Conservation (phyloP, 2,329 filamentous ascomycete species). For the Diaporthe velutina region DNA sequence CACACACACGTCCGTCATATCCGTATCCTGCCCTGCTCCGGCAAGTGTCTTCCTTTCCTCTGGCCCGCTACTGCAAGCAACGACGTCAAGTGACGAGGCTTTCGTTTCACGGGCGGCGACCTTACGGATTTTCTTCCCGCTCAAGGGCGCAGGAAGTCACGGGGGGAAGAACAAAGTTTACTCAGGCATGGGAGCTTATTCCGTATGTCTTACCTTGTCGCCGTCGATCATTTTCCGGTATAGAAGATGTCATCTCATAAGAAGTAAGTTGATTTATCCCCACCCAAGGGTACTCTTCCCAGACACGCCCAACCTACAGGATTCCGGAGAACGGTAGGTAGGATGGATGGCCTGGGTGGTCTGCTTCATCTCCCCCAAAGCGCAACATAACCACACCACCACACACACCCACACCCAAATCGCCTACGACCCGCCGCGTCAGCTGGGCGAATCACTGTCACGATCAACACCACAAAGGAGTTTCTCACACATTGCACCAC, state of each 20-base stretch:
- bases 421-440: constrained; percentile 6
- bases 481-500: background rate
- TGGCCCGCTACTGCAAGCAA: background rate
- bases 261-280: background rate
- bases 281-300: no score
- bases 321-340: background rate
- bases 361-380: background rate
- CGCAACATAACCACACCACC: background rate
- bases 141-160: background rate
- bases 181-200: background rate
- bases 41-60: no score
- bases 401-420: background rate
- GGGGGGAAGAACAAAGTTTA: background rate
- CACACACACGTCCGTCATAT: background rate
- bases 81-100: background rate
- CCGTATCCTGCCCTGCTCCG: background rate
- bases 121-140: background rate
- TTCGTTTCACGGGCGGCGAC: background rate
- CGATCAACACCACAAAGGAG: background rate
- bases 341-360: background rate
- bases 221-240: background rate
- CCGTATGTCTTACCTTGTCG: background rate
- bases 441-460: constrained; percentile 12
- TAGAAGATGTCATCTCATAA: background rate
- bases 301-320: background rate